Evolutionary conservation across 2,329 filamentous ascomycete species (phyloP).

Genomic region (Hypoxylon sp.): DNA sequence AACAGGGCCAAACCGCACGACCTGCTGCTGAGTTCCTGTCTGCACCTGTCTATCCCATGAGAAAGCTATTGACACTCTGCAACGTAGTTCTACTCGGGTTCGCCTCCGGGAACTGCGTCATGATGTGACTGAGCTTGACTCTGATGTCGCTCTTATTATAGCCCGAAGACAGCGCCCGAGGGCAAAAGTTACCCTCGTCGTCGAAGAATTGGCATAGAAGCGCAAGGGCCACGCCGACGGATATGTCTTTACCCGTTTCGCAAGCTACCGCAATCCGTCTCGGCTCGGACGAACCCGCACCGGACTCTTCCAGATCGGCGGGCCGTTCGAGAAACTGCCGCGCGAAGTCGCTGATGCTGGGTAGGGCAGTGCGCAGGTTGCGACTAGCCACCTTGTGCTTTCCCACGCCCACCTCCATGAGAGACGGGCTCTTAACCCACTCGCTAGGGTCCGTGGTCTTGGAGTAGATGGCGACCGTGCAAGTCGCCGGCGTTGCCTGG

Average conservation of each 20-base stretch:
- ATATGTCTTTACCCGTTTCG: slow-evolving; percentile 81
- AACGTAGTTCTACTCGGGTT: slow-evolving; percentile 88
- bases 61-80: slow-evolving; percentile 90
- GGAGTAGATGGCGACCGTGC: slow-evolving; percentile 59
- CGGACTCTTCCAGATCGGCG: slow-evolving; percentile 44
- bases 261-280: slow-evolving; percentile 71
- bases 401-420: slow-evolving; percentile 72
- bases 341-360: slow-evolving; percentile 70
- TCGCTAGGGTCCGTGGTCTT: slow-evolving; percentile 58
- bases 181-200: slow-evolving; percentile 63
- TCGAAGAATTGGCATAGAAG: slow-evolving; percentile 80
- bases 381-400: slow-evolving; percentile 83
- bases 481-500: slow-evolving; percentile 41
- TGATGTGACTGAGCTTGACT: slow-evolving; percentile 82
- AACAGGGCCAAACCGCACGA: too few species aligned
- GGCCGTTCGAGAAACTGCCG: slow-evolving; percentile 51
- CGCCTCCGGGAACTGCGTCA: slow-evolving; percentile 79
- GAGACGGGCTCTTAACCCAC: slow-evolving; percentile 53
- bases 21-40: not conserved
- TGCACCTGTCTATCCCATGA: slow-evolving; percentile 67
- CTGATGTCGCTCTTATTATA: slow-evolving; percentile 83
- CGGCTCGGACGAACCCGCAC: not conserved
- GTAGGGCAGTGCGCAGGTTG: slow-evolving; percentile 79
- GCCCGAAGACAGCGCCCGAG: slow-evolving; percentile 24
- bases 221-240: slow-evolving; percentile 80